phyloP scores from a whole-genome alignment of 2,329 filamentous ascomycete species.

The Nannizziopsis arthrosporioides region DNA sequence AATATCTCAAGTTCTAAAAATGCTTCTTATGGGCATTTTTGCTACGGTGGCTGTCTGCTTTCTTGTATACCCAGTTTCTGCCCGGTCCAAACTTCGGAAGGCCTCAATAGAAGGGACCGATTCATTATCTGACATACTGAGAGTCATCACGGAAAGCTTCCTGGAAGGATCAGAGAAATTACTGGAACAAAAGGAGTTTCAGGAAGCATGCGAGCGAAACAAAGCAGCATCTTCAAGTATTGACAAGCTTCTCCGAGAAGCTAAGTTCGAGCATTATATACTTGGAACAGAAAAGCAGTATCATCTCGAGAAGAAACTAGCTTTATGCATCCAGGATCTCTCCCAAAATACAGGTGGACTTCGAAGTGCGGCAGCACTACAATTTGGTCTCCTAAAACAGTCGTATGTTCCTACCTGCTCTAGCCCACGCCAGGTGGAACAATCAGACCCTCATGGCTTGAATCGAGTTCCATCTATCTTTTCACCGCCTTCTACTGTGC shows the following conservation, averaged over 20 bases:
- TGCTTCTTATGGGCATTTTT: slow-evolving; percentile 66
- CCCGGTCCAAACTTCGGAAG: slow-evolving; percentile 58
- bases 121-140: slow-evolving; percentile 68
- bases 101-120: slow-evolving; percentile 64
- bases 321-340: slow-evolving; percentile 72
- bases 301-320: slow-evolving; percentile 62
- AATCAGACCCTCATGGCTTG: slow-evolving; percentile 6
- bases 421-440: slow-evolving; percentile 12
- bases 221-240: slow-evolving; percentile 57
- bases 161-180: slow-evolving; percentile 72
- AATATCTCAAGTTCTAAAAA: slow-evolving; percentile 69
- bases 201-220: slow-evolving; percentile 51
- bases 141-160: slow-evolving; percentile 71
- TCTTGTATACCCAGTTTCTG: slow-evolving; percentile 65
- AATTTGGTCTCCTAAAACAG: slow-evolving; percentile 73
- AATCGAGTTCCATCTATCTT: slow-evolving; percentile 7
- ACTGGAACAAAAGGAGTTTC: slow-evolving; percentile 54
- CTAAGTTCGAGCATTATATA: slow-evolving; percentile 79
- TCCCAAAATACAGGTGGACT: slow-evolving; percentile 84
- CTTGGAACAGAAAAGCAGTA: slow-evolving; percentile 70
- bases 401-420: slow-evolving; percentile 19
- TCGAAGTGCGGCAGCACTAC: slow-evolving; percentile 75
- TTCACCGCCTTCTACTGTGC: slow-evolving; percentile 9
- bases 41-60: slow-evolving; percentile 65
- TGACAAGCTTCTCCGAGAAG: slow-evolving; percentile 67